Base-by-base conservation (phyloP, 495 filamentous ascomycete species). In the Tuber calosporum region DNA sequence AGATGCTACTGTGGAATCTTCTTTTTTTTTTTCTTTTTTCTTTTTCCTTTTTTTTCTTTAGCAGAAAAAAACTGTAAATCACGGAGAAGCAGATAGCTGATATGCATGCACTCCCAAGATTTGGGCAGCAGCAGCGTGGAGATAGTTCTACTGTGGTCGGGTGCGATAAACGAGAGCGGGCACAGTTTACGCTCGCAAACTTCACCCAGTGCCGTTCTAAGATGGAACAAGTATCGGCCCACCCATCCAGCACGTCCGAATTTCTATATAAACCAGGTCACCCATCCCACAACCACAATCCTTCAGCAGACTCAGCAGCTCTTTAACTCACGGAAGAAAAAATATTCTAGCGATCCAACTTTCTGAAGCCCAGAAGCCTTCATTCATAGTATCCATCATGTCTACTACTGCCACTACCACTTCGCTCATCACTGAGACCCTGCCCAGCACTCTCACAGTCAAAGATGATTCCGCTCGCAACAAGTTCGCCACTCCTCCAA, bases 401-500 rank as follows among this genome's bases (percentile, higher is more conserved):
- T 68, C 75, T 34, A 72, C 69, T 9, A 71, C 73, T 38, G n/a
- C 34, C 8, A 39, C 68, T 8, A 34, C 62, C 41, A 68, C 72
- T n/a, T 37, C 43, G n/a, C 38, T n/a, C n/a, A 40, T 62, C n/a
- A 26, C 43, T 22, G 40, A 45, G 20, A 69, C 39, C 67, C 66
- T 43, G 19, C 22, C 68, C 42, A 39, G 62, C n/a, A 69, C 39
- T 17, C 72, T 77, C 69, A 68, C 48, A 15, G 41, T 76, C 58
- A 67, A 67, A 7, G 22, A 67, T 0, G 67, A 26, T 1, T 58
- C 73, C 38, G 4, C 38, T 38, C 71, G 66, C 4, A 77, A 77
- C 41, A 71, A 73, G 26, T 71, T 70, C 68, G 20, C 73, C 20
- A 37, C 70, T 0, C 74, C 76, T 17, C 76, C 71, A 4, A 45